These are phyloP conservation scores for Sordariomycetes sp. DNA, from an alignment of 2,329 filamentous ascomycete species.

Conservation along the genomic window DNA sequence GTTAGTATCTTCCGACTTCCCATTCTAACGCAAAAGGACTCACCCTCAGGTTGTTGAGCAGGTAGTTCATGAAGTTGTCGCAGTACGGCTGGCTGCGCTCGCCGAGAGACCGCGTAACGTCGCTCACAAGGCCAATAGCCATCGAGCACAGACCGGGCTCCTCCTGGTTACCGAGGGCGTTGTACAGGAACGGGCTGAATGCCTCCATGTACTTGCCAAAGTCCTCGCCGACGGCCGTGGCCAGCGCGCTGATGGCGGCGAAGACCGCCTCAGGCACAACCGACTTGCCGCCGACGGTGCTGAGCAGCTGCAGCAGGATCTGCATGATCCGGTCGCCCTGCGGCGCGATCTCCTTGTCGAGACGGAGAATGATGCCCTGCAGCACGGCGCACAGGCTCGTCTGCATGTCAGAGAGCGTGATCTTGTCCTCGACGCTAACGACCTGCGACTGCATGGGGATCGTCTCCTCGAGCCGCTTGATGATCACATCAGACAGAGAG, in stretches of 20 bases:
- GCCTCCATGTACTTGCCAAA: conserved; percentile 97
- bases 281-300: conserved; percentile 70
- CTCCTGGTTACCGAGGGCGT: conserved; percentile 89
- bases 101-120: conserved; percentile 86
- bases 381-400: conserved; percentile 88
- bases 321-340: conserved; percentile 94
- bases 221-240: conserved; percentile 82
- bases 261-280: conserved; percentile 93
- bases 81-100: conserved; percentile 90
- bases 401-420: conserved; percentile 95
- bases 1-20: conserved; percentile 16
- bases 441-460: conserved; percentile 84
- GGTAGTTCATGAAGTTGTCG: conserved; percentile 95
- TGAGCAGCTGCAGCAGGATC: conserved; percentile 70
- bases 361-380: conserved; percentile 79
- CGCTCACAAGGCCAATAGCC: conserved; percentile 94
- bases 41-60: conserved; percentile 82
- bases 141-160: conserved; percentile 90
- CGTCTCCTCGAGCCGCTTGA: conserved; percentile 85
- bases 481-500: conserved; percentile 73
- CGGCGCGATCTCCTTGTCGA: conserved; percentile 84
- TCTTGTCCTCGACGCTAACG: conserved; percentile 91
- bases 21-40: conserved; percentile 3
- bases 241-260: conserved; percentile 81
- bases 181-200: conserved; percentile 87